Evolutionary conservation across 345 rosid species (phyloP), one percentile per base, ranked within the genome.

Genomic region (Rhizophora apiculata): DNA sequence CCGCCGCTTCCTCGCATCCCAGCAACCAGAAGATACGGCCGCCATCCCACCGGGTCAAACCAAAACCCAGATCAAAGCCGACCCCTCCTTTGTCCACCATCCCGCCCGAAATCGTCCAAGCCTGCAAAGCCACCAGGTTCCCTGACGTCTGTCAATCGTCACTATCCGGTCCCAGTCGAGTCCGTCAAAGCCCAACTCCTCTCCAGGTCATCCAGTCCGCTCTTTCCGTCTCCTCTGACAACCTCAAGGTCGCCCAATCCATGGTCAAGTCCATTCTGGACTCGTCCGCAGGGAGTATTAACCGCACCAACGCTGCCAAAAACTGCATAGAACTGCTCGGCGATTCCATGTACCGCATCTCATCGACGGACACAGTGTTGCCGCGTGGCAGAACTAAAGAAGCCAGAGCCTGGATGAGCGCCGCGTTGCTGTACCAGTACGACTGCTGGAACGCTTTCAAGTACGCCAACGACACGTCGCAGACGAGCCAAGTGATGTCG

Each of bases 321-420:
- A 86, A 63, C 68, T 95, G 99, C 65, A 48, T 82, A n/a, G 82
- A 88, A 71, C 32, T 80, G 1, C 85, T 95, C 69, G 74, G 60
- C 21, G 74, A 85, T 76, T 92, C 97, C 9, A 78, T 72, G 24
- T 60, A 63, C 71, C 89, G 99, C 6, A 71, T 86, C 1, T 31
- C 71, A 20, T 79, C 85, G 60, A 60, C 49, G n/a, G 73, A 80
- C 18, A 83, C 78, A 9, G 86, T 78, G 0, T 46, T 89, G 71
- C 74, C 86, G 3, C 81, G 77, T 59, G 86, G 85, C n/a, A 68
- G 62, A 67, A 68, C 73, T 61, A 90, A 92, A 79, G 92, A 89
- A 65, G 92, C 90, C 8, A 83, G 96, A 0, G 93, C 96, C 2
- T 95, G 89, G 93, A 79, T 85, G 82, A 81, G 85, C 70, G 97